Conservation (phyloP, 2,329 filamentous ascomycete genomes). For the Xylariaceae sp. region DNA sequence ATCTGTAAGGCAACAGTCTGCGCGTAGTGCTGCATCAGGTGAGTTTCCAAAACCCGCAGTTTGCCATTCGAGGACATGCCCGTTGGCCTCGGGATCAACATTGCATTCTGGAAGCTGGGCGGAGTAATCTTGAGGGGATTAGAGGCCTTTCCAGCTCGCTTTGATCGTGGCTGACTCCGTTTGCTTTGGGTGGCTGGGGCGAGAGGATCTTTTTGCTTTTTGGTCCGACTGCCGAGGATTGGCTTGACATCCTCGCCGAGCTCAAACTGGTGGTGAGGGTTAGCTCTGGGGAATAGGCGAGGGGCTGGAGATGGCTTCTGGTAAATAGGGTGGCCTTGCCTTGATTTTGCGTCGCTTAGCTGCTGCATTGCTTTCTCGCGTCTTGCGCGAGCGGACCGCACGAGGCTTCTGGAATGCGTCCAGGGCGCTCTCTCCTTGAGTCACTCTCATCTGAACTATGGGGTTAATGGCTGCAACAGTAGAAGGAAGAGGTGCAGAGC, state of each 20-base stretch:
- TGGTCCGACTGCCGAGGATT: slow-evolving; percentile 13
- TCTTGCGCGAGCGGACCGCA: slow-evolving; percentile 11
- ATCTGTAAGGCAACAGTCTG: slow-evolving; percentile 10
- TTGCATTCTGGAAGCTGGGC: neutral
- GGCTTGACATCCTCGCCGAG: slow-evolving; percentile 14
- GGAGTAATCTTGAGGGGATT: neutral
- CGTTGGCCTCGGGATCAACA: slow-evolving; percentile 4
- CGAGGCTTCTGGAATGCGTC: slow-evolving; percentile 1
- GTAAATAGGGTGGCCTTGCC: neutral
- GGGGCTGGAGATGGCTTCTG: neutral
- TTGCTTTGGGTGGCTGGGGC: slow-evolving; percentile 3
- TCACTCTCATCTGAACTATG: too few species aligned
- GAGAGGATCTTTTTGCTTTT: slow-evolving; percentile 10
- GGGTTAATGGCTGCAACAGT: too few species aligned
- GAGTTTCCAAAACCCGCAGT: slow-evolving; percentile 13
- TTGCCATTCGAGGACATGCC: slow-evolving; percentile 2
- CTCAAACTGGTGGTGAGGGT: neutral
- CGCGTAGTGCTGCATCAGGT: slow-evolving; percentile 15
- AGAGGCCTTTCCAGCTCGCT: neutral
- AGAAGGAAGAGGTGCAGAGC: too few species aligned
- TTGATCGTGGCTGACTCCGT: neutral
- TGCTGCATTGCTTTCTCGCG: slow-evolving; percentile 14
- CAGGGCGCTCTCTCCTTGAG: neutral
- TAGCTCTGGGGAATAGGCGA: neutral
- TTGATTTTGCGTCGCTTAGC: slow-evolving; percentile 16